These are phyloP conservation scores for Russula earlei DNA, from an alignment of 768 basidiomycete genomes.

Conservation along the genomic window DNA sequence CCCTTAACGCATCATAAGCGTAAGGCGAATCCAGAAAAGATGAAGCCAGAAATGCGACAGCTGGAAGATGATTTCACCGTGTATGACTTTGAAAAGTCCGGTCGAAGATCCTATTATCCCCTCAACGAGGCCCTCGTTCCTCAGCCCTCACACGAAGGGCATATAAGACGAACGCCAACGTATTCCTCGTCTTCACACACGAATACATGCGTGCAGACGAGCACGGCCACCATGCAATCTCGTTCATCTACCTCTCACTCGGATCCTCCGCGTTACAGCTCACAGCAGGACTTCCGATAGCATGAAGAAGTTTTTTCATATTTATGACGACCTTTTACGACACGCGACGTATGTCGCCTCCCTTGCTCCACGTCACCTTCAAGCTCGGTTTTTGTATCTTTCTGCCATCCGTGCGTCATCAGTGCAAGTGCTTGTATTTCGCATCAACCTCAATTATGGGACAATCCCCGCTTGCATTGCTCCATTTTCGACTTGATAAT, in stretches of 20 bases:
- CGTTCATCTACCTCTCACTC: neutral
- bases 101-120: constrained; percentile 80
- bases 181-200: constrained; percentile 15
- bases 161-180: neutral
- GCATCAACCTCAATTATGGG: neutral
- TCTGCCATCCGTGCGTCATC: neutral
- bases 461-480: constrained; percentile 3
- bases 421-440: constrained; percentile 7
- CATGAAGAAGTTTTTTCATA: neutral
- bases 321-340: constrained; percentile 6
- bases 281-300: constrained; percentile 1
- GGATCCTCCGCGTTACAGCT: neutral
- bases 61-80: constrained; percentile 94
- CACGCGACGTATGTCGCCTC: neutral
- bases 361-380: neutral
- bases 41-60: constrained; percentile 85
- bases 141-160: neutral
- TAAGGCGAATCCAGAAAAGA: constrained; percentile 75
- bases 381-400: constrained; percentile 7
- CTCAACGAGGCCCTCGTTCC: constrained; percentile 56
- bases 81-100: constrained; percentile 71
- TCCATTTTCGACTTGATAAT: neutral
- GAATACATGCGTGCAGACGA: constrained; percentile 14
- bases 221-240: neutral
- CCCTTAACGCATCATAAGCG: constrained; percentile 93